phyloP scores from a whole-genome alignment of 2,329 filamentous ascomycete species.

The Nigrospora osmanthi region DNA sequence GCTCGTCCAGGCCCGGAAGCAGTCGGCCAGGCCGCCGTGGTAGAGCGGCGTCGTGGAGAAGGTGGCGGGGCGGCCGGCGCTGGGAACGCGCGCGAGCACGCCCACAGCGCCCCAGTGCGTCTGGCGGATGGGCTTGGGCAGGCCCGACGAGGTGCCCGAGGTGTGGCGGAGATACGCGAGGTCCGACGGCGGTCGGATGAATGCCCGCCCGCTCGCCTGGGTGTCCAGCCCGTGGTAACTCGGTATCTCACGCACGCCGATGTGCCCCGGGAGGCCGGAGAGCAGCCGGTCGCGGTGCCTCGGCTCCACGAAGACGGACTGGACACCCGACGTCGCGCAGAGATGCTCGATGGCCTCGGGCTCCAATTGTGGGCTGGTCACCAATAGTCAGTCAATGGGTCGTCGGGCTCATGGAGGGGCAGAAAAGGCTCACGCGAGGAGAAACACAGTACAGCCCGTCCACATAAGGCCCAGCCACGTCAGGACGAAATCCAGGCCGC shows the following conservation, averaged over 20 bases:
- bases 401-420: too few relatives aligned
- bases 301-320: conserved; percentile 36
- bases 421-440: conserved; percentile 52
- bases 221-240: conserved; percentile 1
- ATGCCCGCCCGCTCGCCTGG: not conserved
- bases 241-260: conserved; percentile 10
- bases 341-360: conserved; percentile 41
- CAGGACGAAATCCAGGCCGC: conserved; percentile 48
- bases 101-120: conserved; percentile 46
- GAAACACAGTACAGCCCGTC: conserved; percentile 43
- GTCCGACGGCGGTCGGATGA: conserved; percentile 13
- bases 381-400: conserved; percentile 4
- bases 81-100: conserved; percentile 27
- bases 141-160: conserved; percentile 55
- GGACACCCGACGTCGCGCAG: conserved; percentile 35
- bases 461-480: conserved; percentile 52
- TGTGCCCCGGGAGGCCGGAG: conserved; percentile 1
- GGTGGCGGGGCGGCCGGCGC: conserved; percentile 30
- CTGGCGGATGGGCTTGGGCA: conserved; percentile 56
- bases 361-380: conserved; percentile 34
- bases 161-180: conserved; percentile 55
- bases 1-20: conserved; percentile 54
- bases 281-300: conserved; percentile 3
- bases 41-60: conserved; percentile 61
- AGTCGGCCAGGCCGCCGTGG: conserved; percentile 57